Conservation (phyloP, 1,139 yeast genomes). For the Taiozyma sp. region DNA sequence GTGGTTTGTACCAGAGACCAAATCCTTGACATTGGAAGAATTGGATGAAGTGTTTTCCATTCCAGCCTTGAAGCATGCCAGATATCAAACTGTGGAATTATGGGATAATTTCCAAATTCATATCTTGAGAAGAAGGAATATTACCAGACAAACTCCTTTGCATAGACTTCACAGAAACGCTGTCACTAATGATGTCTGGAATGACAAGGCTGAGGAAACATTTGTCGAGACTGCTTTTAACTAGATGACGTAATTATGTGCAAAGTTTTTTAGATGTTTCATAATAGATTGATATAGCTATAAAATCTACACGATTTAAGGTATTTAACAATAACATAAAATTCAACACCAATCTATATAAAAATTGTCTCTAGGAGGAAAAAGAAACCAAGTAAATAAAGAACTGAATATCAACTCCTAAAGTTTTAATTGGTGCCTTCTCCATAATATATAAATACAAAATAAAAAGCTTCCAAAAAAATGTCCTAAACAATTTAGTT, state of each 20-base stretch:
- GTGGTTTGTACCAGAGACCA: constrained; percentile 62
- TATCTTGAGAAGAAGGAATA: constrained; percentile 35
- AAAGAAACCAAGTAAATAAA: not conserved
- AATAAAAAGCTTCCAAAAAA: not conserved
- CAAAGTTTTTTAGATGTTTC: not conserved
- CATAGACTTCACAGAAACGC: constrained; percentile 51
- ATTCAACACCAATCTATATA: constrained; percentile 26
- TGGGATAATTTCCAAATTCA: constrained; percentile 34
- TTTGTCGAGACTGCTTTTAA: constrained; percentile 29
- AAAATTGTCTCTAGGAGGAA: not conserved
- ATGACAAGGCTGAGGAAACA: constrained; percentile 45
- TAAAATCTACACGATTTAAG: not conserved
- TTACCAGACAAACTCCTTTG: constrained; percentile 44
- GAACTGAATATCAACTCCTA: not conserved
- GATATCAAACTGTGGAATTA: constrained; percentile 42
- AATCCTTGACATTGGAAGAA: constrained; percentile 61
- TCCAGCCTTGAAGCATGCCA: constrained; percentile 45
- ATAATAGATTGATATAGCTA: not conserved
- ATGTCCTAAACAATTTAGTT: not conserved
- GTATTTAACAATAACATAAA: not conserved
- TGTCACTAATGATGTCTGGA: constrained; percentile 52
- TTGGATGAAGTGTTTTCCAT: constrained; percentile 61
- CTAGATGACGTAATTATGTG: not conserved
- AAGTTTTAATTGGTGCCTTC: not conserved
- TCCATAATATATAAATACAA: not conserved